Conservation (phyloP, 2,329 filamentous ascomycete genomes). For the Microascus cirrosus region DNA sequence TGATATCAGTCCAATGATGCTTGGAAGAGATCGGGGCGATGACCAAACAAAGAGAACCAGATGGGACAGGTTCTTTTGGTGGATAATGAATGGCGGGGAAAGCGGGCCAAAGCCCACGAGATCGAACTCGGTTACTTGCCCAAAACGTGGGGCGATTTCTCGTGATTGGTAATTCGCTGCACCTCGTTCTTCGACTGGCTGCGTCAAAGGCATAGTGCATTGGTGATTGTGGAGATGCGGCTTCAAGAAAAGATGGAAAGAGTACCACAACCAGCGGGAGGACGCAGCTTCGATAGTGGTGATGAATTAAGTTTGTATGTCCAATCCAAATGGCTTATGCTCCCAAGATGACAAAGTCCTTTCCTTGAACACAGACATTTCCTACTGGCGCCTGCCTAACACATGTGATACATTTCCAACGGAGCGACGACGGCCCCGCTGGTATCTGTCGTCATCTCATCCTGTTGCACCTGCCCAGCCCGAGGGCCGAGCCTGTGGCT, state of each 20-base stretch:
- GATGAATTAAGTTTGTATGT: no score
- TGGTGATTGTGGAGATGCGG: no score
- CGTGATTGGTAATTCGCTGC: background rate
- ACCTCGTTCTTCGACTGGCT: background rate
- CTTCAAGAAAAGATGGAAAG: no score
- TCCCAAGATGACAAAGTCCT: no score
- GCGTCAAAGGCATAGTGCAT: background rate
- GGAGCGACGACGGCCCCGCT: background rate
- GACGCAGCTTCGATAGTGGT: no score
- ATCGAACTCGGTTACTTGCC: background rate
- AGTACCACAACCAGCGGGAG: no score
- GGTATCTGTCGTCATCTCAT: background rate
- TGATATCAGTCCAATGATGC: background rate
- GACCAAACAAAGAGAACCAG: background rate
- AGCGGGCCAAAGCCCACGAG: background rate
- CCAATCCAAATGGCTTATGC: no score
- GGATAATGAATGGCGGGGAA: background rate
- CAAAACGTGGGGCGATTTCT: background rate
- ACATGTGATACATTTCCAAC: no score
- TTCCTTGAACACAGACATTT: no score
- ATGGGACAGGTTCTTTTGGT: background rate
- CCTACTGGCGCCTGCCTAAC: no score
- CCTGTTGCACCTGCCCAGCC: background rate
- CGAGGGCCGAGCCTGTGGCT: background rate
- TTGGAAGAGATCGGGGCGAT: background rate